These are phyloP conservation scores for Globisporangium splendens DNA, from an alignment of 352 stramenopile genomes.

Conservation along the genomic window DNA sequence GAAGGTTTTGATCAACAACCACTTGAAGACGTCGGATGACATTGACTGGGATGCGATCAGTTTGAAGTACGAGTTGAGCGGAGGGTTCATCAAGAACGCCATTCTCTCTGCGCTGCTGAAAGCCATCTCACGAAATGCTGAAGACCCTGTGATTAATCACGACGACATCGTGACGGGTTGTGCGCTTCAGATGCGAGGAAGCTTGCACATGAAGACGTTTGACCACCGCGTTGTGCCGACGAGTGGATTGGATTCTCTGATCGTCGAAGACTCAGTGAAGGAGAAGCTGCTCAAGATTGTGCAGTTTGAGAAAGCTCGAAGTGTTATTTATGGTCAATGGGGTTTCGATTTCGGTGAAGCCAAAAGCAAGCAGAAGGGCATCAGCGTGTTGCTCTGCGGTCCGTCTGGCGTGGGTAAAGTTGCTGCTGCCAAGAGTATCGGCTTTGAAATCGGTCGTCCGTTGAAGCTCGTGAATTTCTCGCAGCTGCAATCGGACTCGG, in stretches of 20 bases:
- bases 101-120: conserved; percentile 82
- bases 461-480: conserved; percentile 82
- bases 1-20: conserved; percentile 60
- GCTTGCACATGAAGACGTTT: conserved; percentile 88
- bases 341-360: conserved; percentile 79
- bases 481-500: conserved; percentile 72
- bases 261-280: conserved; percentile 66
- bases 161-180: conserved; percentile 77
- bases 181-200: conserved; percentile 84
- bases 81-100: conserved; percentile 90
- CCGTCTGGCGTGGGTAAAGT: conserved; percentile 76
- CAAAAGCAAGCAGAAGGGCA: conserved; percentile 82
- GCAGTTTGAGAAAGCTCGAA: conserved; percentile 81
- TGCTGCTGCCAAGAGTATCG: conserved; percentile 68
- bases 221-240: conserved; percentile 82
- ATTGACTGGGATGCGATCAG: conserved; percentile 84
- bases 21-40: conserved; percentile 48
- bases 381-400: conserved; percentile 71
- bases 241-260: conserved; percentile 66
- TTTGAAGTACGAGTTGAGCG: conserved; percentile 87
- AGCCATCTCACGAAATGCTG: conserved; percentile 57
- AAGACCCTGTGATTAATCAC: conserved; percentile 65
- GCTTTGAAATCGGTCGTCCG: conserved; percentile 78
- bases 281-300: conserved; percentile 65
- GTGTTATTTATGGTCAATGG: conserved; percentile 85